Percentiles rank a stretch among this genome's conserved stretches.
phyloP scores from a whole-genome alignment of 192 early-diverging fungal species.

The Coemansia sp. region DNA sequence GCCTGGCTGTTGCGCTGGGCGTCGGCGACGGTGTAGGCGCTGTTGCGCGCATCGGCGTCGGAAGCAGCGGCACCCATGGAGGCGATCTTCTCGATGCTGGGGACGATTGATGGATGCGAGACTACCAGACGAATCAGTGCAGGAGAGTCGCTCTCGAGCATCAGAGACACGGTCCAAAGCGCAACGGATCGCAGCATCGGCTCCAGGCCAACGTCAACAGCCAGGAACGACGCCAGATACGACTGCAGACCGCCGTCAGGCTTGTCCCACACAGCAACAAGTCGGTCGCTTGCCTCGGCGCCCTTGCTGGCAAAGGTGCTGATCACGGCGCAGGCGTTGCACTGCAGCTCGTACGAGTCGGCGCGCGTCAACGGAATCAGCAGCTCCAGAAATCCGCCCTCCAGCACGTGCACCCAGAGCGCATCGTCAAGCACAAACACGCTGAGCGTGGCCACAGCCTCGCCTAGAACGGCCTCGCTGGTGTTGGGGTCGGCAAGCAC shows the following conservation, averaged over 20 bases:
- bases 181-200: slow-evolving; percentile 79
- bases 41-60: slow-evolving; percentile 28
- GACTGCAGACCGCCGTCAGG: slow-evolving; percentile 68
- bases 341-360: slow-evolving; percentile 63
- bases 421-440: slow-evolving; percentile 77
- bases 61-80: slow-evolving; percentile 18
- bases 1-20: slow-evolving; percentile 40
- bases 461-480: slow-evolving; percentile 62
- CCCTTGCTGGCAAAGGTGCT: slow-evolving; percentile 66
- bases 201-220: slow-evolving; percentile 59
- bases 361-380: slow-evolving; percentile 64
- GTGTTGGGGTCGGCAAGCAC: slow-evolving; percentile 28
- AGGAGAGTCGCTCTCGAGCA: slow-evolving; percentile 62
- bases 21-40: slow-evolving; percentile 32
- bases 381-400: slow-evolving; percentile 64
- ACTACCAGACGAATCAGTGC: slow-evolving; percentile 46
- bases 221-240: slow-evolving; percentile 69
- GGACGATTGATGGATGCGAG: slow-evolving; percentile 51
- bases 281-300: slow-evolving; percentile 61
- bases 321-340: slow-evolving; percentile 76
- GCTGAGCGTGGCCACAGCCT: slow-evolving; percentile 83
- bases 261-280: slow-evolving; percentile 67
- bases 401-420: slow-evolving; percentile 66
- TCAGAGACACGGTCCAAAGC: slow-evolving; percentile 83
- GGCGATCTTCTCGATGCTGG: slow-evolving; percentile 45